Evolutionary conservation across 1,139 yeast genomes (phyloP), one percentile per base, ranked within the genome.

Genomic region (Magnusiomyces suaveolens): DNA sequence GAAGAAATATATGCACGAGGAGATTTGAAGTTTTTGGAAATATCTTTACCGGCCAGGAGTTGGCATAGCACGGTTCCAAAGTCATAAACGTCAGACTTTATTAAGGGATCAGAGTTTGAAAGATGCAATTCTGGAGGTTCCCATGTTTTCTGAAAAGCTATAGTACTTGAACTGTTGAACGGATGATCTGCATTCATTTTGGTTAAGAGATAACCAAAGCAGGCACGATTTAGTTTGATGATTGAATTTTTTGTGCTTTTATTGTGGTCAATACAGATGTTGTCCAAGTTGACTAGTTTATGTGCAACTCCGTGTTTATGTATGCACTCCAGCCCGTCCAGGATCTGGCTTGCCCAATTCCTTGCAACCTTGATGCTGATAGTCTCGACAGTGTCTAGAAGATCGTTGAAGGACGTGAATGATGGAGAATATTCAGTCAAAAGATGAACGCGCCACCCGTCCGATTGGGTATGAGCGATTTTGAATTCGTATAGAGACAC

Each of bases 41-140:
- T 70, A 25, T 77, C 76, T n/a, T 72, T 66, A 6, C 95, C 95
- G 47, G 82, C 72, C 66, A 89, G 79, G 63, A 88, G 76, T 59
- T 87, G 81, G 29, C 87, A 72, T 62, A 92, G 83, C 3, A 87
- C 69, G 0, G 87, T 87, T 2, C 97, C 98, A 51, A 90, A 72
- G 62, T 87, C 86, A 96, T 97, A 92, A 3, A 94, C 84, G 70
- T 94, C 98, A 0, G 96, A 83, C 65, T 88, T 87, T 48, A 87
- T 74, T 56, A 84, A 86, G 12, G 51, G 36, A 20, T 84, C 83
- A 48, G 66, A 66, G 18, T 58, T 59, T 16, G 60, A 54, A 10
- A 67, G 72, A 3, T 69, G 64, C 18, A 84, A 63, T 65, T 89
- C 97, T 0, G 97, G 96, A 0, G 96, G 92, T 12, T 70, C 70